Conservation (phyloP, 139 green algal genomes). For the Asterochloris erici region DNA sequence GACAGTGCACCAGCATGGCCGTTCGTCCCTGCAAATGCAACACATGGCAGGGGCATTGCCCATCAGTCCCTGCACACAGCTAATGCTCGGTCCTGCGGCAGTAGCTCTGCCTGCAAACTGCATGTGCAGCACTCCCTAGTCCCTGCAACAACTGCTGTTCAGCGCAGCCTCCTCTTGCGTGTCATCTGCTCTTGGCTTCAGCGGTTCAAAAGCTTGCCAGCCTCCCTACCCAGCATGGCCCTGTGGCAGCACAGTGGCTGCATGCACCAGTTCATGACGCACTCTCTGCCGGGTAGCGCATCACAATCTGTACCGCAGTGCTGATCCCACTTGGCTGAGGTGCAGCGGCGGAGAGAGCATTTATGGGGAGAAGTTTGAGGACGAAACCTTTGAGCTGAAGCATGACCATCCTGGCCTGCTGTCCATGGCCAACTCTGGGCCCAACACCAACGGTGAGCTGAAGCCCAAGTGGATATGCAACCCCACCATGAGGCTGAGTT, state of each 20-base stretch:
- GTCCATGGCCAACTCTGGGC: conserved; percentile 76
- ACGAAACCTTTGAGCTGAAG: conserved; percentile 48
- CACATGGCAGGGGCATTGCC: too few relatives aligned
- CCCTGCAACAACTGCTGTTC: too few relatives aligned
- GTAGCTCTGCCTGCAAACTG: too few relatives aligned
- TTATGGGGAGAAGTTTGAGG: conserved; percentile 48
- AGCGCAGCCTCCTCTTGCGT: too few relatives aligned
- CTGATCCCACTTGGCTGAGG: background rate
- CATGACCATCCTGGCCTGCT: conserved; percentile 39
- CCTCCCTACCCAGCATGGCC: too few relatives aligned
- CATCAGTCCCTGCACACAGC: too few relatives aligned
- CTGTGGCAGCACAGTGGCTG: background rate
- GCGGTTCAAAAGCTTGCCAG: too few relatives aligned
- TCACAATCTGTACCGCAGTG: background rate
- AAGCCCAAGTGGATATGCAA: conserved; percentile 45
- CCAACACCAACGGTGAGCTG: conserved; percentile 69
- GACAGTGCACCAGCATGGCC: background rate
- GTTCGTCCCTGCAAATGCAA: too few relatives aligned
- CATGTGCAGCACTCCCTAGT: too few relatives aligned
- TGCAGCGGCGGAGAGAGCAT: conserved; percentile 73
- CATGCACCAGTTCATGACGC: background rate
- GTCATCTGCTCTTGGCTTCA: too few relatives aligned
- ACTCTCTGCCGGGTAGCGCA: background rate
- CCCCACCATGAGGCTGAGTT: conserved; percentile 45
- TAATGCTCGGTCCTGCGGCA: too few relatives aligned